Conservation (phyloP, 2,329 filamentous ascomycete genomes). For the Colletotrichum filicis region DNA sequence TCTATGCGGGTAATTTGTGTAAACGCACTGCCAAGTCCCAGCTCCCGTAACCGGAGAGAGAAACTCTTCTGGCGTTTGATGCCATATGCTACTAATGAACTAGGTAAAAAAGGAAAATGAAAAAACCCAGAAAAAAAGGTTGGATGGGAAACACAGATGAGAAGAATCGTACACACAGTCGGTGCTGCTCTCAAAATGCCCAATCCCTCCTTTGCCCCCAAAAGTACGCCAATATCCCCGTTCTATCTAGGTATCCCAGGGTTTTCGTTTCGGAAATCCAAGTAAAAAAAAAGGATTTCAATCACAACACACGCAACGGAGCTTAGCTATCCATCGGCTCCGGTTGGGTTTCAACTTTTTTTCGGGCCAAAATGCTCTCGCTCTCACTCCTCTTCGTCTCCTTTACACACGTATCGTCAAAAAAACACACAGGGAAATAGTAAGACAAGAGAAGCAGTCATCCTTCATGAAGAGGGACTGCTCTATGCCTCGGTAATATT, state of each 20-base stretch:
- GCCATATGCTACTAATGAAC: background rate
- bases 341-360: background rate
- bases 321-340: background rate
- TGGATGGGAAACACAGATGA: background rate
- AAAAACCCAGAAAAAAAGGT: background rate
- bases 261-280: background rate
- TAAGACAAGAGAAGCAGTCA: background rate
- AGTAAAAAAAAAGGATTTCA: too few species aligned
- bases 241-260: constrained; percentile 27
- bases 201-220: background rate
- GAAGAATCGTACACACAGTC: constrained; percentile 29
- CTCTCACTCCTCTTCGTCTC: background rate
- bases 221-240: constrained; percentile 29
- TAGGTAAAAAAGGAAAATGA: too few species aligned
- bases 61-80: background rate
- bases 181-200: constrained; percentile 22
- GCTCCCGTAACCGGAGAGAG: too few species aligned
- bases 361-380: background rate
- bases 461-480: background rate
- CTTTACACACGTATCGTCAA: background rate
- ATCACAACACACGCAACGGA: background rate
- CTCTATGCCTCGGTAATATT: constrained; percentile 21
- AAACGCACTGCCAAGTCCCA: background rate
- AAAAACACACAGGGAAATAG: background rate
- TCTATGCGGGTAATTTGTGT: background rate